Evolutionary conservation across 805 yeast species (phyloP), one percentile per base, ranked within the genome.

Genomic region (Saccharomycopsis olivae): DNA sequence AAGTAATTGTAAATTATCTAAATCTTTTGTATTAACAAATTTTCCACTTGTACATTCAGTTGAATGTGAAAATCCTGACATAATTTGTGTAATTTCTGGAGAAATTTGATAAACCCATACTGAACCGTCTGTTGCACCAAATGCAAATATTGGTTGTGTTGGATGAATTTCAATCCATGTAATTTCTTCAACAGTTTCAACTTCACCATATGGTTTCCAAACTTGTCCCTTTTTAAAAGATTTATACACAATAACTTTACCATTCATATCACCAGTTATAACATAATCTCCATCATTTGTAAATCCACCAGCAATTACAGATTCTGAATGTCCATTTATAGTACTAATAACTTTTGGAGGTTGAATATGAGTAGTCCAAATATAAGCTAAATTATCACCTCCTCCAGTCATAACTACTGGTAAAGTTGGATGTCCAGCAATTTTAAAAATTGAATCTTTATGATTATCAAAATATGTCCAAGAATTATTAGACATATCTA

Each of bases 241-340:
- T 54, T 75, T 73, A 64, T 78, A 83, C 13, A 87, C 74, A 50
- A 83, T 68, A 23, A 89, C 67, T 51, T 75, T 75, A 39, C 98
- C 97, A 40, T 77, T 77, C 99, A 92, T 92, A 60, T 94, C 99
- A 29, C 89, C 97, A 4, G 96, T 81, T 10, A 92, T 69, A 32
- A 84, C 65, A 53, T 66, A 87, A 33, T 74, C 68, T 19, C 97
- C 99, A 53, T 85, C 92, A 28, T 66, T 60, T 1, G 95, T 77
- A 60, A 92, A 92, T 0, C 78, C 86, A 38, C 92, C 88, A 5
- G 85, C 67, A 38, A 86, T 72, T 3, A 92, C 92, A 24, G 94
- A 81, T 58, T 92, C 99, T 30, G 78, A 78, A 60, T 85, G 94
- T 16, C 89, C 94, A 38, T 65, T 64, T 44, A 92, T 63, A 51